Percentiles rank a stretch among this genome's conserved stretches.
Evolutionary conservation across 2,329 filamentous ascomycete genomes (phyloP).

Genomic region (Aspergillus intermedius): DNA sequence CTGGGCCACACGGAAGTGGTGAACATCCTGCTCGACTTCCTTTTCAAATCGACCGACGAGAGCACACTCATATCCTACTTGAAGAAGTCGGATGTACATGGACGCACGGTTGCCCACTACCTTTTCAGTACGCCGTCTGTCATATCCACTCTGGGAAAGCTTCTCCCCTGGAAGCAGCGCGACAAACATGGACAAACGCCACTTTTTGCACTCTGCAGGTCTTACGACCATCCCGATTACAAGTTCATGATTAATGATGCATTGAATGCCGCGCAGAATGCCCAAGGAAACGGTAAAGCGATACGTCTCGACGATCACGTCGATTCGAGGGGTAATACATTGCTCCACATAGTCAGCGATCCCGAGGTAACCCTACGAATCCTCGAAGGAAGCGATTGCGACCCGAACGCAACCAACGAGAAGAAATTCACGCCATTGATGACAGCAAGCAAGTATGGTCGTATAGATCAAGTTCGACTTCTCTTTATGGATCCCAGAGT

Average conservation of each 20-base stretch:
- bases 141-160: constrained; percentile 66
- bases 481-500: constrained; percentile 84
- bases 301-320: constrained; percentile 89
- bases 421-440: constrained; percentile 92
- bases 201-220: constrained; percentile 87
- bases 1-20: constrained; percentile 69
- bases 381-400: constrained; percentile 79
- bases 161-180: constrained; percentile 81
- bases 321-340: constrained; percentile 84
- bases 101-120: constrained; percentile 89
- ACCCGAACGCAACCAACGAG: constrained; percentile 92
- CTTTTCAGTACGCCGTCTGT: constrained; percentile 83
- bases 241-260: constrained; percentile 79
- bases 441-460: constrained; percentile 97
- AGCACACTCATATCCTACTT: constrained; percentile 62
- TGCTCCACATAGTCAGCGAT: constrained; percentile 93
- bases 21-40: constrained; percentile 64
- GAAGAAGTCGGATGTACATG: constrained; percentile 69
- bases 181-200: constrained; percentile 99
- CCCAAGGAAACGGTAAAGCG: constrained; percentile 71
- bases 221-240: constrained; percentile 88
- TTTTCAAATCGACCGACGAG: constrained; percentile 54
- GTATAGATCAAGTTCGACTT: constrained; percentile 83
- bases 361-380: constrained; percentile 67
- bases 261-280: constrained; percentile 63